Evolutionary conservation across 2,329 filamentous ascomycete species (phyloP).

Genomic region (Hirsutella thompsonii): DNA sequence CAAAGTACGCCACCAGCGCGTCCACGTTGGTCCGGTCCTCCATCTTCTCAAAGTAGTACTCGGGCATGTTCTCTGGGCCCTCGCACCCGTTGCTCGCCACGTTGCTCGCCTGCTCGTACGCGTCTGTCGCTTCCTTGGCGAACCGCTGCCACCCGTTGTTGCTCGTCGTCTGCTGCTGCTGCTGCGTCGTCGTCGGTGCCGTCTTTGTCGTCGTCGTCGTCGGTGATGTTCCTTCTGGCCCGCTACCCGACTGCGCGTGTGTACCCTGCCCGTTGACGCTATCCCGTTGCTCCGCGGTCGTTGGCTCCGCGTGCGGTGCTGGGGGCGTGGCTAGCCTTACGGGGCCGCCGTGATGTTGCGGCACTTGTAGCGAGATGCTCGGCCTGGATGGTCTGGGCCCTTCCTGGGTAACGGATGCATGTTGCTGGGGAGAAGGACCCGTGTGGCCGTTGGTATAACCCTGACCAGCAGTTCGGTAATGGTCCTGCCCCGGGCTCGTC

Average conservation of each 20-base stretch:
- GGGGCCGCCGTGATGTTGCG: conserved; percentile 42
- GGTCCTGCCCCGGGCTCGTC: background rate
- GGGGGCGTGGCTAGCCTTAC: conserved; percentile 48
- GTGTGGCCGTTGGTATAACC: background rate
- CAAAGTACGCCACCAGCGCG: conserved; percentile 41
- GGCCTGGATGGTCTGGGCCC: conserved; percentile 18
- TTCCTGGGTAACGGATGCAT: conserved; percentile 2
- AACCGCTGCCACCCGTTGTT: conserved; percentile 9
- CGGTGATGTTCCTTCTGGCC: too few relatives aligned
- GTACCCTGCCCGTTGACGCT: too few relatives aligned
- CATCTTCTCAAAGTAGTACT: conserved; percentile 21
- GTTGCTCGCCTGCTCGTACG: conserved; percentile 5
- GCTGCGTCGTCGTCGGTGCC: too few relatives aligned
- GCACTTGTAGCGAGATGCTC: conserved; percentile 27
- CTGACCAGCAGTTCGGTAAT: conserved; percentile 1
- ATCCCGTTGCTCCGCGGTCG: too few relatives aligned
- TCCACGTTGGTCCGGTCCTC: conserved; percentile 42
- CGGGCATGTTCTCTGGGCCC: conserved; percentile 9
- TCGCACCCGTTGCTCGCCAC: conserved; percentile 1
- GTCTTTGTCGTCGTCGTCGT: too few relatives aligned
- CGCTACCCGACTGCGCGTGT: too few relatives aligned
- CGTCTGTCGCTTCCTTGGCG: conserved; percentile 10
- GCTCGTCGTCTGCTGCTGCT: too few relatives aligned
- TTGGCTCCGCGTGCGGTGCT: too few relatives aligned
- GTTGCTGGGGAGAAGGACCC: background rate